Evolutionary conservation across 2,329 filamentous ascomycete species (phyloP).

Genomic region (Diaporthe capsici): DNA sequence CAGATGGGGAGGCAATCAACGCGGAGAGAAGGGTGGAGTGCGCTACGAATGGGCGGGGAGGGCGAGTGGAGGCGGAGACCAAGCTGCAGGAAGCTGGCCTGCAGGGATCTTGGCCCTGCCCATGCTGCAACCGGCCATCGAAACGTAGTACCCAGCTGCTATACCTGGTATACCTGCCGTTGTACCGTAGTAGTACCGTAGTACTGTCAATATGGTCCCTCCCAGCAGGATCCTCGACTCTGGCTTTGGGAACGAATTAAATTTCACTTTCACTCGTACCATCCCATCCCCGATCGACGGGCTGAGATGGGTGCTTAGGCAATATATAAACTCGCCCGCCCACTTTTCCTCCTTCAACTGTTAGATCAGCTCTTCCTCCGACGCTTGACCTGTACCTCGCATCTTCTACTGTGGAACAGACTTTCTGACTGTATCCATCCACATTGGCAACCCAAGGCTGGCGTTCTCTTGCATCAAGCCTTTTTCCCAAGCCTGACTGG

Average conservation of each 20-base stretch:
- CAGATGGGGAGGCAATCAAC: slow-evolving; percentile 27
- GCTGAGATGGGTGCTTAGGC: slow-evolving; percentile 8
- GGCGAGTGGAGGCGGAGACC: background rate
- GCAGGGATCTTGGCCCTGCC: slow-evolving; percentile 12
- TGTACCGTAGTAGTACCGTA: background rate
- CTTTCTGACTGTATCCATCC: background rate
- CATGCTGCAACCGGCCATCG: slow-evolving; percentile 23
- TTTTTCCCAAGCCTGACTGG: background rate
- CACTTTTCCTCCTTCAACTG: background rate
- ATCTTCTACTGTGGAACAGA: background rate
- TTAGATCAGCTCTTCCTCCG: background rate
- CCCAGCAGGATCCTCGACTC: slow-evolving; percentile 28
- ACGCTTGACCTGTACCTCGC: background rate
- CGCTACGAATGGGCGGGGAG: background rate
- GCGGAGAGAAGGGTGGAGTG: slow-evolving; percentile 18
- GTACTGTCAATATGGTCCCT: background rate
- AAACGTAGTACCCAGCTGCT: background rate
- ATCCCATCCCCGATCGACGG: slow-evolving; percentile 14
- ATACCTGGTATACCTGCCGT: background rate
- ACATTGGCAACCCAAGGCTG: background rate
- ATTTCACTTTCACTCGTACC: slow-evolving; percentile 15
- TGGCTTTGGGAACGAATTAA: slow-evolving; percentile 16
- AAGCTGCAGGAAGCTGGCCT: background rate
- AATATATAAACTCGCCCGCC: slow-evolving; percentile 24
- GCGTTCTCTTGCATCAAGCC: background rate